Evolutionary conservation across 2,329 filamentous ascomycete genomes (phyloP), one percentile per base, ranked within the genome.

Genomic region (Calonectria pauciramosa): DNA sequence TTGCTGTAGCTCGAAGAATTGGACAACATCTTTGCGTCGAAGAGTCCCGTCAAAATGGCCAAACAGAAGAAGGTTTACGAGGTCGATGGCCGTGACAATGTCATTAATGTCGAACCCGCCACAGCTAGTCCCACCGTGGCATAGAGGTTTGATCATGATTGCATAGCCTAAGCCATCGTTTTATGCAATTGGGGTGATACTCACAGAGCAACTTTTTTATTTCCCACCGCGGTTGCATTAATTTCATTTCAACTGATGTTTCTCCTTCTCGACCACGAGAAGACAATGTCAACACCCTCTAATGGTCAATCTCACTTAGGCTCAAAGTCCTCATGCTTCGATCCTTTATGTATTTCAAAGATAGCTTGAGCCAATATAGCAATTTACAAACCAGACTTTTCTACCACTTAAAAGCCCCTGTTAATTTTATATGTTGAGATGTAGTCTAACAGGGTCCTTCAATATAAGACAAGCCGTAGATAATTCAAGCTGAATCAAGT

Each of bases 1-100:
- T 1, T 4, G 2, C 32, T 14, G 28, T n/a, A 80, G 78, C 79
- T 81, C 0, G 79, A 81, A 51, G 79, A 81, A 23, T 68, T 81
- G 0, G 79, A 81, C 34, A 64, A 74, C 7, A 81, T 81, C 60
- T 81, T 81, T 44, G 65, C 79, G 0, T 79, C 79, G 0, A 14
- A 47, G 2, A 79, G 2, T 51, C 79, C 79, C 0, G 79, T 81
- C 26, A 79, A 78, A 72, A 41, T 76, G 0, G 81, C 79, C 0
- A 78, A 52, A 0, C 59, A 78, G 59, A 78, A 72, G 76, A 80
- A 79, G 71, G 3, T 74, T 1, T 80, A 78, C 5, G 76, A 76
- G 38, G 79, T 78, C 0, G 79, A 80, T 26, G 10, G 52, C 1
- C 0, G 77, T 2, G 77, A 63, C 34, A 80, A 80, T 41, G 67